Conservation (phyloP, 106 monocot species). For the Amphibolis antarctica region DNA sequence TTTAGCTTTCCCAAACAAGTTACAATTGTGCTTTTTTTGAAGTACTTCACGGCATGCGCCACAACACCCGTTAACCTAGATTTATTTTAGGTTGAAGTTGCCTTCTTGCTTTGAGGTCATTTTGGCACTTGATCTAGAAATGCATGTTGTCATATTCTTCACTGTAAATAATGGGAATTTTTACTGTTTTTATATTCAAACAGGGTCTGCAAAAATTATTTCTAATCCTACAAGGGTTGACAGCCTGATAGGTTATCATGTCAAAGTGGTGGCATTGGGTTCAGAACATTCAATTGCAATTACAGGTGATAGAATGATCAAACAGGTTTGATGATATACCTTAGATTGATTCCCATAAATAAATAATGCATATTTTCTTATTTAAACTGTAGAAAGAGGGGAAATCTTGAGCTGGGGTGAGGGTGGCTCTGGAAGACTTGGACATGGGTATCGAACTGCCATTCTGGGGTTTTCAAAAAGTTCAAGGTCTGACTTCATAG, state of each 20-base stretch:
- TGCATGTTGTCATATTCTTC: background rate
- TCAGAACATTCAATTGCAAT: conserved; percentile 90
- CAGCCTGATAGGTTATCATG: conserved; percentile 40
- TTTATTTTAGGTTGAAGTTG: too few species aligned
- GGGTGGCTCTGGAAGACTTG: conserved; percentile 81
- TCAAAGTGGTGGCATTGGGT: conserved; percentile 65
- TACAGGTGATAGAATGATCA: conserved; percentile 42
- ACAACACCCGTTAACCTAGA: too few species aligned
- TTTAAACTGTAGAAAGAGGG: conserved; percentile 41
- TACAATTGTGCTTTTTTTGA: too few species aligned
- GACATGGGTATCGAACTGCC: conserved; percentile 70
- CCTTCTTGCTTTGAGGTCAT: background rate
- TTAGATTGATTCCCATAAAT: background rate
- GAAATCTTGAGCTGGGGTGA: conserved; percentile 86
- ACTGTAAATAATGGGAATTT: background rate
- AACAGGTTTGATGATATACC: background rate
- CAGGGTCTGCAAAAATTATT: conserved; percentile 40
- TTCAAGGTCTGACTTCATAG: conserved; percentile 40
- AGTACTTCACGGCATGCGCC: too few species aligned
- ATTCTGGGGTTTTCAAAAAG: conserved; percentile 52
- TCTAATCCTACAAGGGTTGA: conserved; percentile 60
- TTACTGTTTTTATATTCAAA: background rate
- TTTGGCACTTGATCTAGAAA: too few species aligned
- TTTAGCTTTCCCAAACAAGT: too few species aligned
- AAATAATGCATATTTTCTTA: background rate